Conservation (phyloP, 129 eudicot genomes). For the Solidago caesia region DNA sequence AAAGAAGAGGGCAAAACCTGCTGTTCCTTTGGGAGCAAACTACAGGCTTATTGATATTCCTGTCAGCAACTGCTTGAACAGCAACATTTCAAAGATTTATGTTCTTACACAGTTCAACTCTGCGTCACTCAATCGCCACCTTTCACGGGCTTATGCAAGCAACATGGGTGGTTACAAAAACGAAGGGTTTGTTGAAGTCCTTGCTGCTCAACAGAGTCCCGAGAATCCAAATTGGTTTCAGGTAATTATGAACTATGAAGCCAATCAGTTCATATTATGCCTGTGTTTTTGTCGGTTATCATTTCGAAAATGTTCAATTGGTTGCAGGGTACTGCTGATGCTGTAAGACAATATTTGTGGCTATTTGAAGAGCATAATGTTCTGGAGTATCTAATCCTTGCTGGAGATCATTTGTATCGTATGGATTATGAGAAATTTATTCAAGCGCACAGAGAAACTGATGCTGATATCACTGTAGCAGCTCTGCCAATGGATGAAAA, state of each 20-base stretch:
- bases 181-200: constrained; percentile 99
- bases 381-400: constrained; percentile 79
- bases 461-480: constrained; percentile 98
- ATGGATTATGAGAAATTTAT: constrained; percentile 96
- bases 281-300: neutral
- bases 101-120: constrained; percentile 97
- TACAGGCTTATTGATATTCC: constrained; percentile 97
- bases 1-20: constrained; percentile 98
- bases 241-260: constrained; percentile 38
- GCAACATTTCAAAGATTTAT: constrained; percentile 88
- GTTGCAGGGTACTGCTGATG: constrained; percentile 95
- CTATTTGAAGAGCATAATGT: constrained; percentile 97
- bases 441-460: constrained; percentile 97
- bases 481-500: constrained; percentile 97
- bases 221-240: constrained; percentile 99
- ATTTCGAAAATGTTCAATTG: neutral
- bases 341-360: constrained; percentile 97
- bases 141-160: constrained; percentile 95
- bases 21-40: constrained; percentile 98
- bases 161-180: constrained; percentile 98
- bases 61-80: constrained; percentile 95
- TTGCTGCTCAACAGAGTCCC: constrained; percentile 99
- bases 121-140: constrained; percentile 97
- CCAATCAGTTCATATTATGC: too few species aligned
- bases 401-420: constrained; percentile 94